phyloP scores from a whole-genome alignment of 2,329 filamentous ascomycete genomes.

The Passalora sequoiae region DNA sequence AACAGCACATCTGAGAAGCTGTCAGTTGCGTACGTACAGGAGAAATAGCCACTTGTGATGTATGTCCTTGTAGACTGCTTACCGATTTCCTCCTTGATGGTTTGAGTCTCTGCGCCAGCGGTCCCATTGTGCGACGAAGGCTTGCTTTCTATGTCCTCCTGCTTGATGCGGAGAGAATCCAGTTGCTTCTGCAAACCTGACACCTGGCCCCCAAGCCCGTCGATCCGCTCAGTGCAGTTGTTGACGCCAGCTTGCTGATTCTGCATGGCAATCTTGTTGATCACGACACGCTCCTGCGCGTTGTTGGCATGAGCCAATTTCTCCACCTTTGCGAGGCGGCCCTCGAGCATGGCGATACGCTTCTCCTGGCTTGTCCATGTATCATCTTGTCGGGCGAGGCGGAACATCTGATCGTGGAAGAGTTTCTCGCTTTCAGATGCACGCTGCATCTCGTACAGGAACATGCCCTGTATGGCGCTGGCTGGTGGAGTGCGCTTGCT shows the following conservation, averaged over 20 bases:
- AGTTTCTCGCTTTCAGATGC: slow-evolving; percentile 26
- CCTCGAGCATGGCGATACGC: slow-evolving; percentile 14
- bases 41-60: not conserved
- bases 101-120: not conserved
- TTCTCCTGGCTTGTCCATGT: slow-evolving; percentile 7
- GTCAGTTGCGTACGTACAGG: not conserved
- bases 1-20: slow-evolving; percentile 14
- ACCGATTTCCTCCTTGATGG: slow-evolving; percentile 17
- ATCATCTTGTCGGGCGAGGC: slow-evolving; percentile 14
- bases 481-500: slow-evolving; percentile 23
- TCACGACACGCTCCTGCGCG: slow-evolving; percentile 16
- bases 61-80: not conserved
- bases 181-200: slow-evolving; percentile 4
- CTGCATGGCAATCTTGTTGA: slow-evolving; percentile 11
- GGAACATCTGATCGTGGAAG: slow-evolving; percentile 25
- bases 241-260: slow-evolving; percentile 12
- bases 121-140: not conserved
- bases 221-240: slow-evolving; percentile 5
- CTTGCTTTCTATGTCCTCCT: slow-evolving; percentile 4
- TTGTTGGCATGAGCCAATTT: slow-evolving; percentile 12
- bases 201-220: slow-evolving; percentile 5
- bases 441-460: slow-evolving; percentile 28
- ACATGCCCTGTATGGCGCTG: slow-evolving; percentile 25
- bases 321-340: slow-evolving; percentile 16
- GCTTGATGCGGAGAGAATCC: slow-evolving; percentile 3